Percentiles rank a stretch among this genome's conserved stretches.
Conservation (phyloP, 2,329 filamentous ascomycete species). For the Aspergillus calidoustus region DNA sequence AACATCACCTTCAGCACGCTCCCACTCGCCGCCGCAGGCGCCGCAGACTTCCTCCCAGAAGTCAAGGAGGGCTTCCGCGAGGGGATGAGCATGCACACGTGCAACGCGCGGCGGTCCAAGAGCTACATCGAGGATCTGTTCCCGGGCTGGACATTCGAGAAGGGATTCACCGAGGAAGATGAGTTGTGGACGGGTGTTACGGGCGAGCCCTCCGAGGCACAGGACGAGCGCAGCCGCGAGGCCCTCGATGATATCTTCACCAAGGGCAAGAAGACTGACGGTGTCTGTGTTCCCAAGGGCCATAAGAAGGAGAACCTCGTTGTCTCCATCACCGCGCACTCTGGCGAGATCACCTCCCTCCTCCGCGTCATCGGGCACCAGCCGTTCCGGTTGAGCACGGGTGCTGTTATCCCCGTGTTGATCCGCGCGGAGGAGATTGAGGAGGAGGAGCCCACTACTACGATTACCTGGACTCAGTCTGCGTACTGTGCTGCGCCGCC, state of each 20-base stretch:
- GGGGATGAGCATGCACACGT: conserved; percentile 63
- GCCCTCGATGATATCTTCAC: conserved; percentile 59
- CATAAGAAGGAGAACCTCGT: conserved; percentile 40
- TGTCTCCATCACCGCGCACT: conserved; percentile 62
- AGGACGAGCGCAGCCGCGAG: conserved; percentile 49
- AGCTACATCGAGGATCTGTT: conserved; percentile 54
- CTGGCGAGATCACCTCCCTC: conserved; percentile 60
- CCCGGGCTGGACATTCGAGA: conserved; percentile 56
- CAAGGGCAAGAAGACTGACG: background rate
- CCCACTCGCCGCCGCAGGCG: conserved; percentile 43
- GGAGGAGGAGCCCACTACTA: conserved; percentile 21
- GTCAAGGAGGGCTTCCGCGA: conserved; percentile 64
- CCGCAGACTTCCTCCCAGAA: conserved; percentile 52
- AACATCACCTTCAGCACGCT: conserved; percentile 57
- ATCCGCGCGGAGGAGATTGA: conserved; percentile 47
- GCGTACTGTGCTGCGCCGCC: conserved; percentile 41
- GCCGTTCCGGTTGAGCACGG: conserved; percentile 52
- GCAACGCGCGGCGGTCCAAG: conserved; percentile 57
- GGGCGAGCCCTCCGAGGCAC: conserved; percentile 53
- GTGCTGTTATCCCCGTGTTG: conserved; percentile 56
- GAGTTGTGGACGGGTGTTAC: conserved; percentile 56
- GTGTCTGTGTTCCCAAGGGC: background rate
- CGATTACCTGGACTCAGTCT: conserved; percentile 33
- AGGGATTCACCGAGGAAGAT: conserved; percentile 58
- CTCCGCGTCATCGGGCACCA: conserved; percentile 52